Evolutionary conservation across 2,329 filamentous ascomycete species (phyloP).

Genomic region (Sarocladium kiliense): DNA sequence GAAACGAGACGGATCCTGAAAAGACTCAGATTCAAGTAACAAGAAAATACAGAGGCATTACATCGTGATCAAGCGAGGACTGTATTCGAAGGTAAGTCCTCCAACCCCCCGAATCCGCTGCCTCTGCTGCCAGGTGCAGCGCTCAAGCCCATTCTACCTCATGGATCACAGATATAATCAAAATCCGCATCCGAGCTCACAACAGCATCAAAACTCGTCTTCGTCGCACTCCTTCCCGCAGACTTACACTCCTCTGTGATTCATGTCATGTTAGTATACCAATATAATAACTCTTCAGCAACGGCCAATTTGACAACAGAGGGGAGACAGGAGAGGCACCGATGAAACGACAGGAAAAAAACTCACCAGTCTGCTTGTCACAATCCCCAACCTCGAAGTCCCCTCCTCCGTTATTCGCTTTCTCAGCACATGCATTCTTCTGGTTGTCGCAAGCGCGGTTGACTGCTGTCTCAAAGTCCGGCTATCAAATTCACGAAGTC

Average conservation of each 20-base stretch:
- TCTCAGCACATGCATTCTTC: slow-evolving; percentile 39
- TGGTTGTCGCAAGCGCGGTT: slow-evolving; percentile 43
- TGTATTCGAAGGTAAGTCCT: too few species aligned
- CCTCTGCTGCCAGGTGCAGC: too few species aligned
- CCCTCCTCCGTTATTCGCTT: slow-evolving; percentile 30
- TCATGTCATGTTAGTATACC: background rate
- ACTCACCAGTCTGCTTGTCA: slow-evolving; percentile 39
- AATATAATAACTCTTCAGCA: background rate
- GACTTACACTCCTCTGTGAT: slow-evolving; percentile 33
- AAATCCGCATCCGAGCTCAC: slow-evolving; percentile 37
- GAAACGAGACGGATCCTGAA: too few species aligned
- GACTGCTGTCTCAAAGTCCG: slow-evolving; percentile 36
- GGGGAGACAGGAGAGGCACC: too few species aligned
- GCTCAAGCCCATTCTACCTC: too few species aligned
- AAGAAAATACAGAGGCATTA: too few species aligned
- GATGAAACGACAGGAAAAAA: too few species aligned
- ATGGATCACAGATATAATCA: slow-evolving; percentile 41
- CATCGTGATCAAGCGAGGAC: too few species aligned
- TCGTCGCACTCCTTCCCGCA: slow-evolving; percentile 12
- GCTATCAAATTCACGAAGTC: slow-evolving; percentile 21
- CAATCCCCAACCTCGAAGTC: slow-evolving; percentile 37
- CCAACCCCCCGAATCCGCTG: too few species aligned
- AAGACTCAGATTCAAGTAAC: too few species aligned
- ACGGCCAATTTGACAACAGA: background rate
- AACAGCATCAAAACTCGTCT: slow-evolving; percentile 20